phyloP scores from a whole-genome alignment of 192 early-diverging fungal genomes.

The Coemansia reversa region DNA sequence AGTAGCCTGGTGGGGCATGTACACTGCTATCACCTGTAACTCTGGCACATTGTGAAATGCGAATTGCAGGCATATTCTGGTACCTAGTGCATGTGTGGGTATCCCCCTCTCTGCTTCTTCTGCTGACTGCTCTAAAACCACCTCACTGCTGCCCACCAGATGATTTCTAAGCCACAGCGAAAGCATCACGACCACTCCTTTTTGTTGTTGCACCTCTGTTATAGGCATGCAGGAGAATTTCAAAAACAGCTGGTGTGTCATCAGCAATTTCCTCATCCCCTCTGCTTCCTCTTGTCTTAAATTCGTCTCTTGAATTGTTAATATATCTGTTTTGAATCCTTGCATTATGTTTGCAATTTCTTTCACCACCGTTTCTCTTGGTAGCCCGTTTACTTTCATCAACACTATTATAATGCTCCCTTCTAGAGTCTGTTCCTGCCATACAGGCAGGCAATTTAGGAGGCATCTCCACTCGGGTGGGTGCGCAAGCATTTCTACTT shows the following conservation, averaged over 20 bases:
- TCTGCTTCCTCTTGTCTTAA: background rate
- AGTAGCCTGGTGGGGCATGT: background rate
- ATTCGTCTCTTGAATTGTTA: background rate
- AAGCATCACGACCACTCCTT: background rate
- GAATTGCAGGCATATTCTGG: background rate
- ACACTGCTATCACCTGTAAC: background rate
- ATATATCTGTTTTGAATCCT: background rate
- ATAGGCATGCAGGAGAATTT: background rate
- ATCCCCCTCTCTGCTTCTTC: background rate
- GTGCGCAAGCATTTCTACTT: background rate
- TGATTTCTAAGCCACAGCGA: background rate
- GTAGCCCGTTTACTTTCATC: slow-evolving; percentile 2
- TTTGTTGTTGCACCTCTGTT: background rate
- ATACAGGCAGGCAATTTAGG: background rate
- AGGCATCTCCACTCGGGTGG: background rate
- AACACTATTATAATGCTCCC: background rate
- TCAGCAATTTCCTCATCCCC: background rate
- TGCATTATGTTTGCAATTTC: background rate
- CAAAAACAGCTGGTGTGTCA: background rate
- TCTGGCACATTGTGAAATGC: background rate
- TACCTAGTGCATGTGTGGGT: background rate
- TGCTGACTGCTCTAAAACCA: background rate
- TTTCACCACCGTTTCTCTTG: background rate
- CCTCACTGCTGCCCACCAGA: background rate
- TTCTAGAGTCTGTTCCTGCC: background rate